A percentile compares a stretch with the other conserved stretches of the same genome.
These are phyloP conservation scores for Stellera chamaejasme DNA, from an alignment of 345 rosid genomes.

Conservation along the genomic window DNA sequence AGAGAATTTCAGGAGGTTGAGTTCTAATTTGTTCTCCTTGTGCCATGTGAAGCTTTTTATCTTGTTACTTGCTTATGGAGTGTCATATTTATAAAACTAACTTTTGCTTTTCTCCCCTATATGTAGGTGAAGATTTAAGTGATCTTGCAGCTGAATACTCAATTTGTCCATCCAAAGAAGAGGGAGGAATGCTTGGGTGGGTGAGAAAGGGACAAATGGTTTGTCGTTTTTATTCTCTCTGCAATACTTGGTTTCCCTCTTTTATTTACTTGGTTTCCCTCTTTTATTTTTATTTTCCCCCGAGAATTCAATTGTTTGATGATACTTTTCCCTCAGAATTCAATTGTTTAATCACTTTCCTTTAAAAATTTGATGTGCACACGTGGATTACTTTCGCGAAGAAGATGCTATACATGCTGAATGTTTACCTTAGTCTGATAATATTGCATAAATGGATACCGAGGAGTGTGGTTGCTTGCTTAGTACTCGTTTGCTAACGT, in stretches of 20 bases:
- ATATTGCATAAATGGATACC: too few relatives aligned
- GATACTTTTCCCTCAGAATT: background rate
- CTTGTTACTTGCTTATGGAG: too few relatives aligned
- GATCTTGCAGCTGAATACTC: constrained; percentile 84
- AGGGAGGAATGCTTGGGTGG: constrained; percentile 97
- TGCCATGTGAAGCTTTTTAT: background rate
- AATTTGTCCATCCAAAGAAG: constrained; percentile 72
- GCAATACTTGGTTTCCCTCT: background rate
- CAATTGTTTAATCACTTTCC: too few relatives aligned
- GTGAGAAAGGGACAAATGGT: constrained; percentile 88
- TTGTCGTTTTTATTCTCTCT: constrained; percentile 7
- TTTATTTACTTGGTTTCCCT: background rate
- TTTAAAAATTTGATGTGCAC: too few relatives aligned
- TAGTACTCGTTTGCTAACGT: too few relatives aligned
- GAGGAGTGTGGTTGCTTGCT: too few relatives aligned
- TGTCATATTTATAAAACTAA: too few relatives aligned
- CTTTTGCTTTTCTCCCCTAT: constrained; percentile 10
- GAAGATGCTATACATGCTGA: too few relatives aligned
- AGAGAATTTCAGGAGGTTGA: constrained; percentile 48
- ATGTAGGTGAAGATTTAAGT: constrained; percentile 84
- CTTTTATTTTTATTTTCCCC: background rate
- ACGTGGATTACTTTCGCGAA: too few relatives aligned
- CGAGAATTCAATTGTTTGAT: background rate
- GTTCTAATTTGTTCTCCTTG: background rate
- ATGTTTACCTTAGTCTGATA: too few relatives aligned